A percentile compares a stretch with the other conserved stretches of the same genome.
These are phyloP conservation scores for Euphorbia celastroides DNA, from an alignment of 441 rosid species.

Conservation along the genomic window DNA sequence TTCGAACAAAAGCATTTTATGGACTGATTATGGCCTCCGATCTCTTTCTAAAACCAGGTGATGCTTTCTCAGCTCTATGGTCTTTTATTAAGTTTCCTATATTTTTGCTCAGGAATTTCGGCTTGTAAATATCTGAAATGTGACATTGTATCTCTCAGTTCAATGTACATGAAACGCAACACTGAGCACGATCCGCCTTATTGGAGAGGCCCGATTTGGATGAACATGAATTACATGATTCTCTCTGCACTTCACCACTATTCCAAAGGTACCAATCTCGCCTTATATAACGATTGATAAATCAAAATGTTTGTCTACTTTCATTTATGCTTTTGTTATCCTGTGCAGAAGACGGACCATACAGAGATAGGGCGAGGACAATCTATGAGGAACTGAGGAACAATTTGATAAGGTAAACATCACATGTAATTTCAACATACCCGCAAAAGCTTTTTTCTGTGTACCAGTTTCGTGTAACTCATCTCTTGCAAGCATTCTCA, in stretches of 20 bases:
- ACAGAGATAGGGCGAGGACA: slow-evolving; percentile 52
- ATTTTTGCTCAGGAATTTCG: neutral
- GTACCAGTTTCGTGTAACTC: neutral
- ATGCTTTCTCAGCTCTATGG: slow-evolving; percentile 10
- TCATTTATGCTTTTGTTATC: slow-evolving; percentile 17
- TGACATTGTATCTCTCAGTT: slow-evolving; percentile 34
- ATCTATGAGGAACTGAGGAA: slow-evolving; percentile 61
- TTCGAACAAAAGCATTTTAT: slow-evolving; percentile 60
- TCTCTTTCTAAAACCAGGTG: slow-evolving; percentile 95
- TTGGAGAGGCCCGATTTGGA: slow-evolving; percentile 99
- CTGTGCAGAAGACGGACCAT: slow-evolving; percentile 77
- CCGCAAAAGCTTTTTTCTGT: neutral
- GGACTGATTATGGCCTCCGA: slow-evolving; percentile 86
- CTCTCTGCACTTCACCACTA: slow-evolving; percentile 87
- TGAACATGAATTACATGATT: slow-evolving; percentile 91
- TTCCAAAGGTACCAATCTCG: slow-evolving; percentile 50
- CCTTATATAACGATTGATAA: neutral
- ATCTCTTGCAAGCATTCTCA: neutral
- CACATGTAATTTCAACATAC: neutral
- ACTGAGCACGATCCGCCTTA: slow-evolving; percentile 95
- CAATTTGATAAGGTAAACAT: slow-evolving; percentile 71
- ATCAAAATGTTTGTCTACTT: neutral
- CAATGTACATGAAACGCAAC: slow-evolving; percentile 92
- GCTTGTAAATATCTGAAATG: neutral
- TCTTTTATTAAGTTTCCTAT: neutral